phyloP scores from a whole-genome alignment of 208 protist genomes.

The Crithidia sp. region DNA sequence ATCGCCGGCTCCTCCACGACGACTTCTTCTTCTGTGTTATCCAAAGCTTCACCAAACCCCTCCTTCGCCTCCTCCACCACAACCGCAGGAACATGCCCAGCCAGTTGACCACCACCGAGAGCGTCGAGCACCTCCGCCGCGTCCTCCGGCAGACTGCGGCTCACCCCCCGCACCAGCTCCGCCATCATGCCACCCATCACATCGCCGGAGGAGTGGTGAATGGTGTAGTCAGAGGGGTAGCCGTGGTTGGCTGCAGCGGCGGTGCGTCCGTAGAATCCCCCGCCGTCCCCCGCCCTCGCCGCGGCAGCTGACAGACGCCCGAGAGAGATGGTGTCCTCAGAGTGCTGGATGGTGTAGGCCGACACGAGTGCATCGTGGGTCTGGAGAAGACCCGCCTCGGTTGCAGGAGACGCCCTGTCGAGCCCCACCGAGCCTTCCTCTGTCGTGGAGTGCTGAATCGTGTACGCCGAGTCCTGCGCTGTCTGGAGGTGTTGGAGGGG shows the following conservation, averaged over 20 bases:
- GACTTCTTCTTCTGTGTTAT: too few species aligned
- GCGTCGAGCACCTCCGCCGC: background rate
- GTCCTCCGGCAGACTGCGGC: background rate
- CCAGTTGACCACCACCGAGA: background rate
- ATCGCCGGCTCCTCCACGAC: too few species aligned
- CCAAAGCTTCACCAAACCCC: too few species aligned
- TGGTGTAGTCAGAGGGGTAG: background rate
- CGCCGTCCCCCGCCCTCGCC: too few species aligned
- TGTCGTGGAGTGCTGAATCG: conserved; percentile 9
- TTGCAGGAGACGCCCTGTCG: background rate
- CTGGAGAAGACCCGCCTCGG: too few species aligned
- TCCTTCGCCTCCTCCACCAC: too few species aligned
- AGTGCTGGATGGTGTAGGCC: background rate
- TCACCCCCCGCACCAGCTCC: background rate
- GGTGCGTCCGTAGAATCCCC: too few species aligned
- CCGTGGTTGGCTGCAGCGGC: background rate
- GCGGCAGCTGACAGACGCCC: too few species aligned
- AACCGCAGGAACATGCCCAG: too few species aligned
- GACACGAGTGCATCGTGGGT: background rate
- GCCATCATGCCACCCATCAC: background rate
- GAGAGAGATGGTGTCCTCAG: background rate
- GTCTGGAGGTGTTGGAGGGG: background rate
- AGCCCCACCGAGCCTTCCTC: background rate
- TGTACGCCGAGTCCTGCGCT: background rate
- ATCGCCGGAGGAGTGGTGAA: background rate